A percentile compares a stretch with the other conserved stretches of the same genome.
Conservation (phyloP, 345 rosid genomes). For the Physaria fendleri region DNA sequence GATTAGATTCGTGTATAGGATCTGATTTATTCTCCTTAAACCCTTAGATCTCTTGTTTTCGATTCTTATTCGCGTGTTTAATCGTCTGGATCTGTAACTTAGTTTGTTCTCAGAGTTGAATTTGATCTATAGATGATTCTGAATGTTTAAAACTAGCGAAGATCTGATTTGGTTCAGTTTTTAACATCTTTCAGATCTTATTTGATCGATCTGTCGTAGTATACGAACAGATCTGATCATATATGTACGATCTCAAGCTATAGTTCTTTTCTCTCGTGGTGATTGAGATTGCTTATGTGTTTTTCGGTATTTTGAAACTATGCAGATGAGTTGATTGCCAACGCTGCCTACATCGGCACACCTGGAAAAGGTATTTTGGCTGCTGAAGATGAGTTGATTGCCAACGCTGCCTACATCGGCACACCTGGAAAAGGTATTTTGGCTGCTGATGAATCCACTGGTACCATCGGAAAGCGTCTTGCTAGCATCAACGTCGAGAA, state of each 20-base stretch:
- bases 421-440: slow-evolving; percentile 99
- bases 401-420: slow-evolving; percentile 90
- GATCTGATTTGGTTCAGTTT: slow-evolving; percentile 7
- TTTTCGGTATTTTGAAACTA: background rate
- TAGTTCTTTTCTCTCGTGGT: background rate
- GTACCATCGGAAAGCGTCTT: slow-evolving; percentile 93
- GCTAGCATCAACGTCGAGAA: slow-evolving; percentile 93
- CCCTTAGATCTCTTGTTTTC: slow-evolving; percentile 13
- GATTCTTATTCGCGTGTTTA: background rate
- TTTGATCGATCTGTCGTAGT: background rate
- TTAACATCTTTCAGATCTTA: background rate
- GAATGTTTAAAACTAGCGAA: background rate
- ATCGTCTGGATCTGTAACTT: slow-evolving; percentile 1
- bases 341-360: slow-evolving; percentile 93
- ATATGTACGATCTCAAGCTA: slow-evolving; percentile 4
- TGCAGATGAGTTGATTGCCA: slow-evolving; percentile 74
- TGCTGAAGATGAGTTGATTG: slow-evolving; percentile 91
- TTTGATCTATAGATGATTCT: background rate
- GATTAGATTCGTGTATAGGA: background rate
- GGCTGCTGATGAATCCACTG: slow-evolving; percentile 98
- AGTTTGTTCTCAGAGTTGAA: background rate
- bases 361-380: slow-evolving; percentile 99
- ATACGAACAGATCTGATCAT: background rate
- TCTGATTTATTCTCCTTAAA: background rate
- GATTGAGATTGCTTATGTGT: background rate